Base-by-base conservation (phyloP, 1,284 basidiomycete genomes). In the Ustilago tritici region DNA sequence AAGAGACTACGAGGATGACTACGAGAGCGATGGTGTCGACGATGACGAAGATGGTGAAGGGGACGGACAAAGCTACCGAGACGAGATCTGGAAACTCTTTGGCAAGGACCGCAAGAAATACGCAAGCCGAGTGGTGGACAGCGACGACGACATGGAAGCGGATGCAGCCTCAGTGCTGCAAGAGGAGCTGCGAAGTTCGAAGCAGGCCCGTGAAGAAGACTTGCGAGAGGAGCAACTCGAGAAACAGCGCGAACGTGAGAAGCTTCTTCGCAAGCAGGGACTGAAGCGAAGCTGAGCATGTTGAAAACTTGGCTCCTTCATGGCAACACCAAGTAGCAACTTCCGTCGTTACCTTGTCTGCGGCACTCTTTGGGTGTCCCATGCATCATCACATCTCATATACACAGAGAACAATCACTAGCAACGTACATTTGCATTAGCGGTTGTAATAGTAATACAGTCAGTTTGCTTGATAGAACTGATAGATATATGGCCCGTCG, bases 61-160 rank as follows among this genome's bases (percentile, higher is more conserved):
- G 10, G 66, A 57, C 10, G 53, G 38, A 2, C 43, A 61, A 17
- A 78, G 61, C 61, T 65, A 65, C 19, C 76, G 79, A 3, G 81
- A 82, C 34, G 72, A 84, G 62, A 84, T 85, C 57, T 85, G 84
- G 84, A 66, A 69, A 31, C 59, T 84, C 23, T 81, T 85, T 56
- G 82, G 82, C 56, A 75, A 79, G 46, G 72, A 84, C 34, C 78
- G 82, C 40, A 70, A 71, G 19, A 64, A 72, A 62, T 83, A 83
- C 55, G 70, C 76, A 2, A 73, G 75, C 49, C 63, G 77, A 12
- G 62, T 79, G 43, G 72, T 79, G 40, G 79, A 82, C 41, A 81
- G 80, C 72, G 81, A 84, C 59, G 82, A 84, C 58, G 84, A 85
- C 28, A 85, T 85, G 84, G 84, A 85, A 53, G 84, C 84, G 4